Percentiles rank a stretch among this genome's conserved stretches.
These are phyloP conservation scores for Xerocomus potaroensis DNA, from an alignment of 768 basidiomycete genomes.

Conservation along the genomic window DNA sequence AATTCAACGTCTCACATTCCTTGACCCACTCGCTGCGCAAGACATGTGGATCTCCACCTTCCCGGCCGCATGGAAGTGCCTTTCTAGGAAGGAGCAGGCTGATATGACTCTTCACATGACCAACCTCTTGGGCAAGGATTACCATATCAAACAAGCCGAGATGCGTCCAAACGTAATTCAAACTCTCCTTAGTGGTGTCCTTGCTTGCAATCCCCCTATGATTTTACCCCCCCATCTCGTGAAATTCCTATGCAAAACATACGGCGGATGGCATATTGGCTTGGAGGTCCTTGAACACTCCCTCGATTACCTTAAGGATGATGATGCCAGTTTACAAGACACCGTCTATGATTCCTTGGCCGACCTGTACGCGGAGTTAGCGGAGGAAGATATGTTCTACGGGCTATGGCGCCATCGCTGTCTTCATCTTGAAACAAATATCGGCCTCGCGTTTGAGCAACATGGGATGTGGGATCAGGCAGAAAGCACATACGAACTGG, in stretches of 20 bases:
- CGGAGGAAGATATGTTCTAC: slow-evolving; percentile 96
- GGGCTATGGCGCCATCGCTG: slow-evolving; percentile 91
- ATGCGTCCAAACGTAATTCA: slow-evolving; percentile 90
- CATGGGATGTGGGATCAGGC: slow-evolving; percentile 97
- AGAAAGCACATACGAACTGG: slow-evolving; percentile 79
- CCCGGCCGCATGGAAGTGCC: slow-evolving; percentile 77
- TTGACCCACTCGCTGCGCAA: slow-evolving; percentile 74
- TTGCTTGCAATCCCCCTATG: slow-evolving; percentile 84
- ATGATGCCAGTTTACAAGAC: slow-evolving; percentile 75
- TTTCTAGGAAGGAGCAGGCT: slow-evolving; percentile 81
- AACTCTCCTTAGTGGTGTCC: slow-evolving; percentile 79
- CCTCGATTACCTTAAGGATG: slow-evolving; percentile 75
- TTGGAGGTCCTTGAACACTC: slow-evolving; percentile 81
- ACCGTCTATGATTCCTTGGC: slow-evolving; percentile 86
- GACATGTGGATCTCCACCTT: slow-evolving; percentile 87
- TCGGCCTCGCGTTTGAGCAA: slow-evolving; percentile 87
- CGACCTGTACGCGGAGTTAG: slow-evolving; percentile 92
- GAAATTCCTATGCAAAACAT: slow-evolving; percentile 95
- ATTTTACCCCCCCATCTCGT: slow-evolving; percentile 90
- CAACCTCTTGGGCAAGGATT: slow-evolving; percentile 87
- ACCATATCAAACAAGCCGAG: slow-evolving; percentile 85
- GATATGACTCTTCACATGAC: slow-evolving; percentile 90
- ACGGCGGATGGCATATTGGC: slow-evolving; percentile 91
- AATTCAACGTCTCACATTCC: slow-evolving; percentile 76
- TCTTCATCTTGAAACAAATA: slow-evolving; percentile 86